Base-by-base conservation (phyloP, 176 grass and related monocot species). In the Oryza nivara region DNA sequence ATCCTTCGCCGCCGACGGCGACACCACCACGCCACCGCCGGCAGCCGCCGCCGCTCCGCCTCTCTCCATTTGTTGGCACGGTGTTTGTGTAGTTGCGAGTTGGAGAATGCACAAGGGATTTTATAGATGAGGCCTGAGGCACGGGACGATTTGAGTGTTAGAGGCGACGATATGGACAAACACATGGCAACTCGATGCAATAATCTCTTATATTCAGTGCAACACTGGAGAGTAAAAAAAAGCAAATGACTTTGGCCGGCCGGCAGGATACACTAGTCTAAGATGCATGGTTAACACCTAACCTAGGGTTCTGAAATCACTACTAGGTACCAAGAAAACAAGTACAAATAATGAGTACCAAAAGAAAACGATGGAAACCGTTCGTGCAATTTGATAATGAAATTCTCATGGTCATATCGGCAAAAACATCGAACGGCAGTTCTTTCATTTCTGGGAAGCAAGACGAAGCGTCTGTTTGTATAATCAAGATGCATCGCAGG, bases 51-150 rank as follows among this genome's bases (percentile, higher is more conserved):
- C n/a, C 9, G 12, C 43, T 66, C 20, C 56, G 35, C 79, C 35
- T 2, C n/a, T 30, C 47, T 79, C 87, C 90, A 88, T 90, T 90
- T 11, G 1, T n/a, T 58, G 54, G 7, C 7, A 17, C 14, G 49
- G 4, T 5, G 4, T 17, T 17, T 1, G 4, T 16, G 49, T 52
- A 4, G 14, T 15, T 52, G 49, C 4, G 13, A 13, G 12, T 4
- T 15, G 49, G 0, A 52, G 49, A 52, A 14, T 15, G 75, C 3
- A 22, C 13, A 36, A 1, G 2, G 54, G 44, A 28, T 82, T 82
- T 82, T 82, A 72, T 72, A 82, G 34, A 23, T 3, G 34, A 11
- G 58, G 36, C 25, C 15, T 1, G 34, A 11, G 58, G n/a, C 41
- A 15, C 41, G 1, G 43, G 4, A 48, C 78, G 23, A 35, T 17